Base-by-base conservation (phyloP, 352 stramenopile species). In the Globisporangium okanoganense region DNA sequence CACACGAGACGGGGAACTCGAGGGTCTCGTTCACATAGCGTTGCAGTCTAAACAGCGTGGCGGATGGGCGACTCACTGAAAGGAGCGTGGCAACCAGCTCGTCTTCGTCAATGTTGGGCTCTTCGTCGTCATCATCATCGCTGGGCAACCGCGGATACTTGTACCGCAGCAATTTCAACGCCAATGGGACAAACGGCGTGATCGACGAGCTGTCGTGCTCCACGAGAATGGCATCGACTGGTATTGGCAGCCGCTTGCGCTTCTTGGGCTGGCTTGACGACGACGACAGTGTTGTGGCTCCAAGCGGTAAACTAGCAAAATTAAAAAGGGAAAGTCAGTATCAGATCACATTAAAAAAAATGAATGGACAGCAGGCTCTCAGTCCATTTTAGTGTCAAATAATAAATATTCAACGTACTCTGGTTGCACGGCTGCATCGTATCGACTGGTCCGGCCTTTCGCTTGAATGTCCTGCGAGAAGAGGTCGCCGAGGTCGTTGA, bases 401-500 rank as follows among this genome's bases (percentile, higher is more conserved):
- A 12, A 61, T 14, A 25, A 52, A n/a, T 31, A n/a, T 31, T 25
- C 0, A 7, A 79, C 82, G 63, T 79, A 92, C 82, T 81, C 70
- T 2, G 67, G 45, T 50, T 90, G 82, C 48, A 92, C 67, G 22
- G 76, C 76, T 12, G 70, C 62, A 16, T 70, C 55, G 40, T 88
- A 86, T 8, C 64, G 60, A 41, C 73, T 20, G 49, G 59, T 68
- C 9, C 73, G 56, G 22, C 50, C 67, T 33, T 64, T 71, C 18
- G 56, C 54, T 44, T 70, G 73, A 24, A 92, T 72, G 10, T 63
- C 64, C 58, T 92, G 82, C 5, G 73, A 84, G 55, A 79, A 87
- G 2, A 92, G 43, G 51, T 92, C 82, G 3, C 82, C 82, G 24
- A 87, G 47, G 56, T 65, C 77, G 57, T 79, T 92, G n/a, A 92